phyloP scores from a whole-genome alignment of 805 yeast genomes.

The Metschnikowia bowlesiae region DNA sequence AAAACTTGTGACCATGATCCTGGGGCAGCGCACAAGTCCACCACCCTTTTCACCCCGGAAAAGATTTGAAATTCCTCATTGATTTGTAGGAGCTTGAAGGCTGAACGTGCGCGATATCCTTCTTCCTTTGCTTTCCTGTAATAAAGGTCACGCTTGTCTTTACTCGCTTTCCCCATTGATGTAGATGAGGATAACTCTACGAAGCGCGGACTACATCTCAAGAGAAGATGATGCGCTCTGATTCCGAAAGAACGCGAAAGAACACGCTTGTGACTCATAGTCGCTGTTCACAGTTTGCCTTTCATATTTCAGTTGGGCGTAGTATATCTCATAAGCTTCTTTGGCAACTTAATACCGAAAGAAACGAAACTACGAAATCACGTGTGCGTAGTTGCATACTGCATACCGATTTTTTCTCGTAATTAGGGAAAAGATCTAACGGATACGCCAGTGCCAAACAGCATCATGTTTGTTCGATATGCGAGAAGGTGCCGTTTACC shows the following conservation, averaged over 20 bases:
- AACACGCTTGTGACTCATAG: background rate
- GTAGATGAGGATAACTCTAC: background rate
- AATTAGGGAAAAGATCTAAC: slow-evolving; percentile 1
- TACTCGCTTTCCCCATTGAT: slow-evolving; percentile 79
- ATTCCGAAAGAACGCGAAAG: background rate
- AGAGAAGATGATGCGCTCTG: background rate
- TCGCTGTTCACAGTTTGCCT: background rate
- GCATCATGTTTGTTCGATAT: slow-evolving; percentile 6
- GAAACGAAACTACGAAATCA: background rate
- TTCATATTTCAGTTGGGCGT: background rate
- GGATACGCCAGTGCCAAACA: background rate
- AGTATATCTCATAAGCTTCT: background rate
- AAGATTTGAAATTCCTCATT: slow-evolving; percentile 86
- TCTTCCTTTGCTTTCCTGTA: slow-evolving; percentile 94
- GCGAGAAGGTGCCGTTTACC: slow-evolving; percentile 4
- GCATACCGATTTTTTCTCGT: slow-evolving; percentile 2
- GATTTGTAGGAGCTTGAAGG: slow-evolving; percentile 85
- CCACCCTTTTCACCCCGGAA: slow-evolving; percentile 73
- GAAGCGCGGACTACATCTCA: slow-evolving; percentile 1
- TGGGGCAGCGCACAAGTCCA: slow-evolving; percentile 85
- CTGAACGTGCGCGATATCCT: slow-evolving; percentile 97
- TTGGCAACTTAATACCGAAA: background rate
- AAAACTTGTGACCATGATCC: slow-evolving; percentile 94
- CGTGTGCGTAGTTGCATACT: background rate
- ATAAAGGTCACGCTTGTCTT: slow-evolving; percentile 90